Evolutionary conservation across 2,329 filamentous ascomycete species (phyloP).

Genomic region (Phaeosphaeriaceae sp.): DNA sequence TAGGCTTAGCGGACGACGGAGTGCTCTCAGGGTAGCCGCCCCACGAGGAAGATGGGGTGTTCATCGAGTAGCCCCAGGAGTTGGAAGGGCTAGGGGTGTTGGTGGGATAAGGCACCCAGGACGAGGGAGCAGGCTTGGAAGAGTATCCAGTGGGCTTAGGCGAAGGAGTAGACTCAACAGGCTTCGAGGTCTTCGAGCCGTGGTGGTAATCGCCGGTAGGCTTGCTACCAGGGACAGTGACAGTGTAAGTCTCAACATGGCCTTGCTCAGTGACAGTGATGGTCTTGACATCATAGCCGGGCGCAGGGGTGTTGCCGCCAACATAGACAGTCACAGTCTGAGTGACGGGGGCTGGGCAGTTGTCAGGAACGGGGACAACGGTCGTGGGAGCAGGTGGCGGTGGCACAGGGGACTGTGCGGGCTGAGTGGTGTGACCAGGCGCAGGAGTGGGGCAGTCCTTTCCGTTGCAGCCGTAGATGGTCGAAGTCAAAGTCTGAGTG

Average conservation of each 20-base stretch:
- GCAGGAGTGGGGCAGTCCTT: conserved; percentile 9
- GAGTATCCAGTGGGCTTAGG: no score
- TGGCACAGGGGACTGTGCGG: conserved; percentile 9
- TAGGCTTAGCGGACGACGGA: conserved; percentile 10
- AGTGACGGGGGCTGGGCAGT: conserved; percentile 39
- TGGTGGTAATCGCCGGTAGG: conserved; percentile 12
- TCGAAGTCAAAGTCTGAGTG: conserved; percentile 38
- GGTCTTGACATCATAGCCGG: conserved; percentile 30
- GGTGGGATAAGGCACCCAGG: conserved; percentile 33
- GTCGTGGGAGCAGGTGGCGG: not conserved
- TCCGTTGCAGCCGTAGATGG: conserved; percentile 30
- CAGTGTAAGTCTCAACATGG: conserved; percentile 28
- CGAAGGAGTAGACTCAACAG: conserved; percentile 7
- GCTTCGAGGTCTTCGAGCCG: conserved; percentile 14
- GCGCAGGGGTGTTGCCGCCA: conserved; percentile 15
- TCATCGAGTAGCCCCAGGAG: conserved; percentile 6
- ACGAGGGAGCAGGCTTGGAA: conserved; percentile 7
- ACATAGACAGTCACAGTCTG: conserved; percentile 29
- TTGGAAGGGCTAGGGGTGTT: conserved; percentile 7
- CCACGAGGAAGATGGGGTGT: conserved; percentile 19
- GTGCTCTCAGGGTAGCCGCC: conserved; percentile 18
- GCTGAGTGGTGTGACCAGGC: not conserved
- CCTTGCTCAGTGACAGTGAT: conserved; percentile 38
- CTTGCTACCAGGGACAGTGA: conserved; percentile 25
- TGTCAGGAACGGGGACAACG: conserved; percentile 8